Evolutionary conservation across 2,329 filamentous ascomycete genomes (phyloP).

Genomic region (Colletotrichum karsti): DNA sequence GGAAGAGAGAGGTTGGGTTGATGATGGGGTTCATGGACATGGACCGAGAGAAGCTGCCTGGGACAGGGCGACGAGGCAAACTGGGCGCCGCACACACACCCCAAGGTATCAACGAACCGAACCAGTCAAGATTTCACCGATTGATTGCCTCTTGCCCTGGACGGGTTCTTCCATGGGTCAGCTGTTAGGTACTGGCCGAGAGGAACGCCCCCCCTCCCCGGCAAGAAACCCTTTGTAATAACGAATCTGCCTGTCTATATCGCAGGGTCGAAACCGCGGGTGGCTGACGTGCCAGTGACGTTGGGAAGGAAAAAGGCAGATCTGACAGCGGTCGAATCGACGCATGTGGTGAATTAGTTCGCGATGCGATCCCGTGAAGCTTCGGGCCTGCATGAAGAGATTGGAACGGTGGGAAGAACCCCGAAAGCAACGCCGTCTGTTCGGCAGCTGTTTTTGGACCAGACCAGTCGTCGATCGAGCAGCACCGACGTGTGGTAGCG

Average conservation of each 20-base stretch:
- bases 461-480: neutral
- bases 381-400: neutral
- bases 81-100: neutral
- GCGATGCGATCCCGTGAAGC: neutral
- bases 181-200: neutral
- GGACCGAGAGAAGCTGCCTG: neutral
- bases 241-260: neutral
- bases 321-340: constrained; percentile 13
- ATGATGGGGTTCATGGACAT: neutral
- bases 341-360: neutral
- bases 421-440: neutral
- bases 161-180: neutral
- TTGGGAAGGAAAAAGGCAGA: neutral
- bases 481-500: neutral
- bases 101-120: neutral
- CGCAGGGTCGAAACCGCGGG: neutral
- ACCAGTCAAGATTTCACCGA: constrained; percentile 11
- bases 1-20: neutral
- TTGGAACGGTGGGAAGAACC: constrained; percentile 1
- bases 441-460: neutral
- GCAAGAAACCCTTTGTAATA: neutral
- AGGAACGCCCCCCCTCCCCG: neutral
- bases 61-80: neutral
- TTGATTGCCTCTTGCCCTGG: neutral
- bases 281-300: neutral